Base-by-base conservation (phyloP, 2,329 filamentous ascomycete genomes). In the Clarireedia hainanense region DNA sequence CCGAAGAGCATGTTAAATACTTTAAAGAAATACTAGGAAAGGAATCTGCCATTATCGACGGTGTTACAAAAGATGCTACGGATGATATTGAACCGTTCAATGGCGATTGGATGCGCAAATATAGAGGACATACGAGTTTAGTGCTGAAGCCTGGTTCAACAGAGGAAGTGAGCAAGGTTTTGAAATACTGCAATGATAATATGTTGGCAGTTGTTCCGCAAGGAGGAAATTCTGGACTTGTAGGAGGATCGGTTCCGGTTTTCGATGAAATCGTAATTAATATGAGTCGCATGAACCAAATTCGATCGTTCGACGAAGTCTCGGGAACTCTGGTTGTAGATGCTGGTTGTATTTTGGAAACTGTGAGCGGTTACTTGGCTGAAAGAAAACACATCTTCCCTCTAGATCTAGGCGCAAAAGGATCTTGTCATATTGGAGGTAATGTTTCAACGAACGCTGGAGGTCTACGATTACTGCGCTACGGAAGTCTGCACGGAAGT, bases 81-180 rank as follows among this genome's bases (percentile, higher is more conserved):
- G 88, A 89, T 65, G 94, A 97, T 69, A 79, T 97, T 62, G 89
- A 94, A 69, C 81, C 88, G 6, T 99, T 91, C 79, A 99, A 99
- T 73, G 84, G 85, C 69, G 94, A 99, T 74, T 99, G 95, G 94
- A 96, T 99, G 91, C 86, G 89, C 73, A 99, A 99, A 75, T 99
- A 96, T 76, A 85, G 89, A 59, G 95, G 94, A 30, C 91, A 96
- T 72, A 84, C 89, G 59, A 84, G 85, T 67, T 76, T 99, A 26
- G 91, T 97, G 4, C 75, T 99, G 60, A 95, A 91, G 74, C 94
- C 94, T 10, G 81, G 80, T 51, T 87, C 83, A 15, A 92, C 89
- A 0, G 85, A 92, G 66, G 86, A 99, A 72, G 89, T 97, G 65
- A 95, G 90, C 80, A 81, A 87, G 73, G 85, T 97, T 58, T 73